phyloP scores from a whole-genome alignment of 2,329 filamentous ascomycete genomes.

The Xylaria sp. region DNA sequence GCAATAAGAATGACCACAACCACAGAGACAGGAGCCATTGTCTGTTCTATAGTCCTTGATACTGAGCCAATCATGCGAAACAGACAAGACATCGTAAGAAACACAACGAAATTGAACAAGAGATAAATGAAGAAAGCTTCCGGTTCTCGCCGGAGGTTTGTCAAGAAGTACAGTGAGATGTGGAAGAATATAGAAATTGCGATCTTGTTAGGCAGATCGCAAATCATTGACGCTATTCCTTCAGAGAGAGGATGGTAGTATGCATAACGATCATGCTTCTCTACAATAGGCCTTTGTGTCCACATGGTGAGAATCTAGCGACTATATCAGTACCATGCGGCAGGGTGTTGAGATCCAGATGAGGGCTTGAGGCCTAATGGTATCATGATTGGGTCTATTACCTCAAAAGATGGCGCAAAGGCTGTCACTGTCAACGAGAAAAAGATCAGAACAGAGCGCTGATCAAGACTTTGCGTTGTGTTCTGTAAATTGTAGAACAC shows the following conservation, averaged over 20 bases:
- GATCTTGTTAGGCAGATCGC: conserved; percentile 82
- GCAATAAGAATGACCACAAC: conserved; percentile 61
- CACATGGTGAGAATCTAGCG: conserved; percentile 77
- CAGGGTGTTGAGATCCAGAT: not conserved
- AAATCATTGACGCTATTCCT: conserved; percentile 80
- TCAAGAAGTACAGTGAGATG: conserved; percentile 82
- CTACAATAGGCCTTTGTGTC: conserved; percentile 85
- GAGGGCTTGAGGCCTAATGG: not conserved
- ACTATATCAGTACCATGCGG: not conserved
- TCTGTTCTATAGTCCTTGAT: conserved; percentile 70
- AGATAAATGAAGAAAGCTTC: conserved; percentile 74
- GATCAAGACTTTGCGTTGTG: conserved; percentile 72
- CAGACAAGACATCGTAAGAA: conserved; percentile 80
- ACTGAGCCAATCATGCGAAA: conserved; percentile 78
- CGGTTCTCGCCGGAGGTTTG: conserved; percentile 72
- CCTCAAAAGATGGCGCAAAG: conserved; percentile 68
- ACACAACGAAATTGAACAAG: conserved; percentile 37
- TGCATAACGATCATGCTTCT: conserved; percentile 85
- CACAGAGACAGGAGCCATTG: conserved; percentile 61
- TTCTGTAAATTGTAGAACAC: conserved; percentile 77
- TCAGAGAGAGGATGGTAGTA: conserved; percentile 88
- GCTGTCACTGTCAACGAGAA: not conserved
- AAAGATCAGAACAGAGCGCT: conserved; percentile 67
- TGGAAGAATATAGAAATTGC: conserved; percentile 77
- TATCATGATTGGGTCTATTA: too few species aligned